Base-by-base conservation (phyloP, 176 grass and related monocot genomes). In the Elaeis guineensis region DNA sequence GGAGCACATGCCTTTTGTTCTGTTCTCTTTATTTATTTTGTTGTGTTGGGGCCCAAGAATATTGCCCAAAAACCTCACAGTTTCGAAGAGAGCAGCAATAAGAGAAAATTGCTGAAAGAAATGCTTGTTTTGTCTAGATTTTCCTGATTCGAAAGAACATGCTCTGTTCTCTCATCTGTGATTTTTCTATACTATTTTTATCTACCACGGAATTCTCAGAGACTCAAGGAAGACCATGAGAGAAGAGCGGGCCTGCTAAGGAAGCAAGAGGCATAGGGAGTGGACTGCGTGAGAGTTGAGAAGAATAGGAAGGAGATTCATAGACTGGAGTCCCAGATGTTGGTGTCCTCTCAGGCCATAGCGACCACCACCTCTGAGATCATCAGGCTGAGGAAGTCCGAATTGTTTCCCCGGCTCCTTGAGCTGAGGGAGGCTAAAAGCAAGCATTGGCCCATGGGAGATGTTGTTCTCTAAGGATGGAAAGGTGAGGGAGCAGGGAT, bases 301-400 rank as follows among this genome's bases (percentile, higher is more conserved):
- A 92, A 92, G 81, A 98, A 98, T 64, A 89, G 68, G 76, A 88
- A 87, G 75, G 87, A 98, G 70, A 92, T 98, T 51, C 87, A 98
- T 76, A 91, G 87, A 39, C 62, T 98, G 11, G 93, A 98, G 24
- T 92, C 93, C 50, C 92, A 92, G 66, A 98, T 92, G 93, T 67
- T 98, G 55, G 93, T 98, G 58, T 87, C 84, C 19, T 81, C 88
- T 21, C 93, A 98, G 77, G 83, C 93, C 54, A 92, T 98, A 59
- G 93, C 92, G 64, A 92, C 87, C 70, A 98, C 93, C 50, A 80
- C 87, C 53, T 88, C 81, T 52, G 93, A 91, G 73, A 98, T 98
- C 64, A 92, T 92, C 57, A 84, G 73, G 82, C 67, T 98, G 19
- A 84, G 93, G 59, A 84, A 98, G 67, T 81, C 87, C 2, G 93